phyloP scores from a whole-genome alignment of 345 rosid species.

The Rhodomyrtus tomentosa region DNA sequence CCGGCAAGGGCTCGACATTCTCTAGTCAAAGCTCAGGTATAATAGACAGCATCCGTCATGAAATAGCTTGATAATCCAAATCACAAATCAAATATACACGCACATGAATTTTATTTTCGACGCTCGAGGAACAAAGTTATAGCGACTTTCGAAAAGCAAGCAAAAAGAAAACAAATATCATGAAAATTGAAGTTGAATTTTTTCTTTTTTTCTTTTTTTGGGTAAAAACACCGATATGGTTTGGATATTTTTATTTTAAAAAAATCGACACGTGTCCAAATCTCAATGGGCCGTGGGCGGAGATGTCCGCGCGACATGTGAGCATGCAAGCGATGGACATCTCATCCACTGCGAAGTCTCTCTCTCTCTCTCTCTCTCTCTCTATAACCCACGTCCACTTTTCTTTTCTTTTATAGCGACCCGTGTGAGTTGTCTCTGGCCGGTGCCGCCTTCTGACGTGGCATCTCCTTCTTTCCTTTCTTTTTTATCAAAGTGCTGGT shows the following conservation, averaged over 20 bases:
- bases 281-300: neutral
- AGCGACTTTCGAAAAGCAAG: neutral
- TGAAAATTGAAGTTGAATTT: too few relatives aligned
- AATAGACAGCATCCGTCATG: neutral
- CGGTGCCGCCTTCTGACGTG: constrained; percentile 2
- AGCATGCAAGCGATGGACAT: neutral
- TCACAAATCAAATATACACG: neutral
- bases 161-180: neutral
- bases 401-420: neutral
- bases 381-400: neutral
- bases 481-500: neutral
- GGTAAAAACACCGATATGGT: too few relatives aligned
- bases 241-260: too few relatives aligned
- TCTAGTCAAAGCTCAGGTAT: neutral
- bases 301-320: neutral
- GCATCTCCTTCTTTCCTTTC: neutral
- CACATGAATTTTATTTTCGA: neutral
- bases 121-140: neutral
- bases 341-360: neutral
- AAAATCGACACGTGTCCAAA: neutral
- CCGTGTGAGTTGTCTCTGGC: neutral
- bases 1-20: neutral
- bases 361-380: neutral
- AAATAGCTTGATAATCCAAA: neutral
- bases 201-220: too few relatives aligned